Percentiles rank a stretch among this genome's conserved stretches.
These are phyloP conservation scores for Magnaporthiopsis incrustans DNA, from an alignment of 2,329 filamentous ascomycete genomes.

Conservation along the genomic window DNA sequence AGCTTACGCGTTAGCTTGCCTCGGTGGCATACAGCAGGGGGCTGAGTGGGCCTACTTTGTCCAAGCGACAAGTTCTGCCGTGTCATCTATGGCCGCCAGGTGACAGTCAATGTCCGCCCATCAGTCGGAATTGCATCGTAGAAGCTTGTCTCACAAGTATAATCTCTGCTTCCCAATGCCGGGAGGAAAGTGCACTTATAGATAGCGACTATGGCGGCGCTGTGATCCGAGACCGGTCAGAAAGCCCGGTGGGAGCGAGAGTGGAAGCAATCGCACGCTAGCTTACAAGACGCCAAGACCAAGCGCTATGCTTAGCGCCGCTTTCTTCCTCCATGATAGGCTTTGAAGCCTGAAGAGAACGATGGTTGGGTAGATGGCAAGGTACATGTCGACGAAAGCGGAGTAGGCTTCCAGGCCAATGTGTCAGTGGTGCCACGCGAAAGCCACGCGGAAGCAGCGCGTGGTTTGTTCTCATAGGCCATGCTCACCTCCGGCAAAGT, in stretches of 20 bases:
- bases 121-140: not conserved
- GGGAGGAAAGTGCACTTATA: conserved; percentile 23
- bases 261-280: not conserved
- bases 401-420: not conserved
- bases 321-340: conserved; percentile 30
- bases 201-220: conserved; percentile 20
- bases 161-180: conserved; percentile 19
- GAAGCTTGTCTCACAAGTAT: conserved; percentile 13
- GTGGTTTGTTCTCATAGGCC: not conserved
- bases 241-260: too few species aligned
- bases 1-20: not conserved
- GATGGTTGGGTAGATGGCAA: conserved; percentile 31
- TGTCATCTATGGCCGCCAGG: conserved; percentile 17
- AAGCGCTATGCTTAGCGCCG: conserved; percentile 28
- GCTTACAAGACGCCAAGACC: conserved; percentile 30
- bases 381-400: conserved; percentile 28
- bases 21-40: too few species aligned
- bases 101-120: not conserved
- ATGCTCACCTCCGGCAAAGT: conserved; percentile 29
- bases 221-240: conserved; percentile 7
- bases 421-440: not conserved
- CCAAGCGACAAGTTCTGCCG: conserved; percentile 36
- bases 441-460: not conserved
- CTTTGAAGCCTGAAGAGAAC: conserved; percentile 26
- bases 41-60: conserved; percentile 26